Percentiles rank a stretch among this genome's conserved stretches.
These are phyloP conservation scores for Gnetum montanum DNA, from an alignment of 75 land plant species.

Conservation along the genomic window DNA sequence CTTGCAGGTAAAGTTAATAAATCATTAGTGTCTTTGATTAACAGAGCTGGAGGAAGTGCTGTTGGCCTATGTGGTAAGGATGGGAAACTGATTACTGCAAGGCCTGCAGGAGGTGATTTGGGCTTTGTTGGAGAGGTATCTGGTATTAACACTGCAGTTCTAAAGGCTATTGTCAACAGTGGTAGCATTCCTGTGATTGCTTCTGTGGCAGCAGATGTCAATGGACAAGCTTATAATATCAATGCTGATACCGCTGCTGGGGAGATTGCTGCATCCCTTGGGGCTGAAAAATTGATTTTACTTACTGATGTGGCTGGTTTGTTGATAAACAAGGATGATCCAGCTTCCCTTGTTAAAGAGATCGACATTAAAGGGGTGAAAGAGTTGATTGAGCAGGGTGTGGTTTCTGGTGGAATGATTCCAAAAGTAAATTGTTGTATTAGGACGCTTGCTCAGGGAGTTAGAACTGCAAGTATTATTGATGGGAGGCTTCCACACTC, in stretches of 20 bases:
- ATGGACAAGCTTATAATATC: constrained; percentile 75
- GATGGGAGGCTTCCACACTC: constrained; percentile 85
- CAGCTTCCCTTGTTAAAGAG: constrained; percentile 59
- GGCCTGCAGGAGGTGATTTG: constrained; percentile 48
- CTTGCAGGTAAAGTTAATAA: constrained; percentile 88
- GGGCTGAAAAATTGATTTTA: constrained; percentile 89
- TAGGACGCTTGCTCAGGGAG: constrained; percentile 76
- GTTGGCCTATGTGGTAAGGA: constrained; percentile 89
- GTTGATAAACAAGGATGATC: constrained; percentile 45
- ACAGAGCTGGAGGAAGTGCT: constrained; percentile 74
- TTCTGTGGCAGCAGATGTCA: constrained; percentile 77
- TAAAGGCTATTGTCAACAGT: constrained; percentile 33
- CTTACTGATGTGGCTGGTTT: constrained; percentile 93
- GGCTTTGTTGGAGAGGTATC: constrained; percentile 91
- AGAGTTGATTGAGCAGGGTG: constrained; percentile 62
- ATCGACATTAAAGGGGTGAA: constrained; percentile 67
- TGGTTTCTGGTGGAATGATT: constrained; percentile 87
- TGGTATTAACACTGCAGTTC: constrained; percentile 44
- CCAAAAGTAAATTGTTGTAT: constrained; percentile 92
- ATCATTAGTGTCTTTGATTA: constrained; percentile 73
- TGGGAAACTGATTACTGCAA: constrained; percentile 69
- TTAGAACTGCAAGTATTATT: constrained; percentile 78
- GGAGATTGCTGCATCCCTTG: constrained; percentile 84
- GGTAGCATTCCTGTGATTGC: constrained; percentile 82
- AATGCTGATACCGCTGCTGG: constrained; percentile 96